Evolutionary conservation across 2,329 filamentous ascomycete genomes (phyloP).

Genomic region (Tothia fuscella): DNA sequence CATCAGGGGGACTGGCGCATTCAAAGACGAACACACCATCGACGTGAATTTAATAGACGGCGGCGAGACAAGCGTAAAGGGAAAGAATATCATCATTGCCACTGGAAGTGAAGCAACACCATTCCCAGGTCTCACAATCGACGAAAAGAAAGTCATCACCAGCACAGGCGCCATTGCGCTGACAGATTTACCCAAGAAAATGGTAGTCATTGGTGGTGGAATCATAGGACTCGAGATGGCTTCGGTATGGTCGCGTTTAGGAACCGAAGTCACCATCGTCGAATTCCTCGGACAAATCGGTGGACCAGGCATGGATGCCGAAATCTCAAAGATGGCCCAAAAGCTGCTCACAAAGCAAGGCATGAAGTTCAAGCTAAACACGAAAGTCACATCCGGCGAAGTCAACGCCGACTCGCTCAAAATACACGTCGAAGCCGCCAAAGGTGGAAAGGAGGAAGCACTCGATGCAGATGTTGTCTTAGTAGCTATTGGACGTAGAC

Average conservation of each 20-base stretch:
- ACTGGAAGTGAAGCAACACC: conserved; percentile 92
- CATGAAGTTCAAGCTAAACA: conserved; percentile 95
- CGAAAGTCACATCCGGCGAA: conserved; percentile 85
- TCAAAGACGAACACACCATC: conserved; percentile 80
- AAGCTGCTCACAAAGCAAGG: conserved; percentile 95
- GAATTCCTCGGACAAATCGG: conserved; percentile 95
- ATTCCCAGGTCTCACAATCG: conserved; percentile 89
- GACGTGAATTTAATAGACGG: conserved; percentile 85
- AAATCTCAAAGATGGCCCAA: conserved; percentile 82
- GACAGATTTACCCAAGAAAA: conserved; percentile 83
- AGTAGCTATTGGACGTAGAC: conserved; percentile 89
- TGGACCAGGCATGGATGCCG: conserved; percentile 91
- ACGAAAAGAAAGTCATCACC: conserved; percentile 94
- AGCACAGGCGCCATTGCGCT: conserved; percentile 90
- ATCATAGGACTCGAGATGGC: conserved; percentile 99
- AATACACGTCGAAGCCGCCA: conserved; percentile 79
- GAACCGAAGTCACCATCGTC: conserved; percentile 89
- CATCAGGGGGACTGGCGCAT: conserved; percentile 82
- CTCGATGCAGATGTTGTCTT: conserved; percentile 92
- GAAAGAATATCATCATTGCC: conserved; percentile 97
- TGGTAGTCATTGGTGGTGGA: conserved; percentile 95
- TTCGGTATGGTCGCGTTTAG: conserved; percentile 92
- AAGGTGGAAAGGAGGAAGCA: conserved; percentile 89
- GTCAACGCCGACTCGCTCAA: conserved; percentile 64
- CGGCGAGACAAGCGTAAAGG: conserved; percentile 73